These are phyloP conservation scores for Tuber brumale DNA, from an alignment of 495 filamentous ascomycete genomes.

Conservation along the genomic window DNA sequence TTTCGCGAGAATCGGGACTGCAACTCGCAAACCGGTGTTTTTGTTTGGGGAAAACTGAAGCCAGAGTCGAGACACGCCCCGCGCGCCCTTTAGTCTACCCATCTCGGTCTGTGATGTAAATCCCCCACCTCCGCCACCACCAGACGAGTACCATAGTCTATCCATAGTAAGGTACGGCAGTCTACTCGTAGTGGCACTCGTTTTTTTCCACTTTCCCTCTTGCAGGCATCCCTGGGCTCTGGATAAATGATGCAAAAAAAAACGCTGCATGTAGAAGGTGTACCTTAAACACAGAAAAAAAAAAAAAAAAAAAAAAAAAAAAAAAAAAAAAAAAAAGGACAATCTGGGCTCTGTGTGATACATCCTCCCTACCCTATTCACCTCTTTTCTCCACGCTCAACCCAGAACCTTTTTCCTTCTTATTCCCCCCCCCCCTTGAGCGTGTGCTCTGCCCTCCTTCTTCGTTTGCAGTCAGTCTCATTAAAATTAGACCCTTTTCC, in stretches of 20 bases:
- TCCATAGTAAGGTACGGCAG: too few relatives aligned
- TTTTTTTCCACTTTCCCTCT: neutral
- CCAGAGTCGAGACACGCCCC: constrained; percentile 14
- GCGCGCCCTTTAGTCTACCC: constrained; percentile 11
- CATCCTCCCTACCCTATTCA: constrained; percentile 12
- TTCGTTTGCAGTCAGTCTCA: constrained; percentile 1
- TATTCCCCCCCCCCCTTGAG: neutral
- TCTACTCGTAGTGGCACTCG: neutral
- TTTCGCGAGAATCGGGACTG: neutral
- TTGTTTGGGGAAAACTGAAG: neutral
- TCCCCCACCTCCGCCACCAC: constrained; percentile 33
- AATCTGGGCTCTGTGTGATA: constrained; percentile 25
- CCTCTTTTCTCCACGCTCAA: neutral
- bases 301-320: too few relatives aligned
- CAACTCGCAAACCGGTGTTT: neutral
- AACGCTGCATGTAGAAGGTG: too few relatives aligned
- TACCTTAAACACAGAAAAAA: too few relatives aligned
- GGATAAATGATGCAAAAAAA: constrained; percentile 30
- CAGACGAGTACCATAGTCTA: neutral
- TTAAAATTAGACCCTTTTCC: constrained; percentile 28
- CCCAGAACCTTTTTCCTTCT: neutral
- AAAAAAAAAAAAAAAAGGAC: constrained; percentile 15
- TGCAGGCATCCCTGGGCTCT: constrained; percentile 12
- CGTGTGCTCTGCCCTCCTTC: constrained; percentile 3
- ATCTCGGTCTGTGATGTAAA: constrained; percentile 25